Evolutionary conservation across 2,329 filamentous ascomycete species (phyloP), one percentile per base, ranked within the genome.

Genomic region (Botryosphaeria dothidea): DNA sequence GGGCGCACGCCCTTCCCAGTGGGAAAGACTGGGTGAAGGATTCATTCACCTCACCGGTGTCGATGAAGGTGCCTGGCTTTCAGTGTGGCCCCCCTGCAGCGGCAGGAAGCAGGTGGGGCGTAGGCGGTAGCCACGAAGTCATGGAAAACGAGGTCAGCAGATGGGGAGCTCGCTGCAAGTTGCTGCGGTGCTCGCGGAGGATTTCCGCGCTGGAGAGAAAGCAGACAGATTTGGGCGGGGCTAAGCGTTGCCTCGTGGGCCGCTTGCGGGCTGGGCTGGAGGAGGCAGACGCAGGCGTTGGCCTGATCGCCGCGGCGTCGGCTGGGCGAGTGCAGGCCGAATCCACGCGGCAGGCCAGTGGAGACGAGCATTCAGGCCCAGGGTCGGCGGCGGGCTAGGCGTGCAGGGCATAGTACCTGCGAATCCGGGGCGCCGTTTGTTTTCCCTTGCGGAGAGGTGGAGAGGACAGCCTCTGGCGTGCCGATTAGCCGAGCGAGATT

Each of bases 11-110:
- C 36, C 43, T 57, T 57, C 31, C 54, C 54, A 23, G 13, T n/a
- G 36, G 46, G 90, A 90, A 17, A 52, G 6, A 25, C 11, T 13
- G 15, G 51, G 51, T 19, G 29, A n/a, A 95, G 23, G 51, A 34
- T 34, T 34, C 29, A n/a, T 41, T 25, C 21, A 21, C 38, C 19
- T 34, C 25, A 46, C 56, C 56, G 56, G 41, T 52, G 17, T 29
- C 25, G 3, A 49, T 23, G 9, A 9, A 6, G 8, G 11, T 4
- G 8, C 9, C 43, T n/a, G 17, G 19, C 3, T 2, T 15, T 9
- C 15, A 56, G 11, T 25, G 17, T 13, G 13, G n/a, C 1, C 31
- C 51, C 51, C 51, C 23, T 56, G 52, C 52, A 56, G 34, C 34
- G 11, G 52, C 34, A 45, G 56, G 3, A 29, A 21, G n/a, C 17